These are phyloP conservation scores for Chenopodium berlandieri DNA, from an alignment of 148 eudicot genomes.

Conservation along the genomic window DNA sequence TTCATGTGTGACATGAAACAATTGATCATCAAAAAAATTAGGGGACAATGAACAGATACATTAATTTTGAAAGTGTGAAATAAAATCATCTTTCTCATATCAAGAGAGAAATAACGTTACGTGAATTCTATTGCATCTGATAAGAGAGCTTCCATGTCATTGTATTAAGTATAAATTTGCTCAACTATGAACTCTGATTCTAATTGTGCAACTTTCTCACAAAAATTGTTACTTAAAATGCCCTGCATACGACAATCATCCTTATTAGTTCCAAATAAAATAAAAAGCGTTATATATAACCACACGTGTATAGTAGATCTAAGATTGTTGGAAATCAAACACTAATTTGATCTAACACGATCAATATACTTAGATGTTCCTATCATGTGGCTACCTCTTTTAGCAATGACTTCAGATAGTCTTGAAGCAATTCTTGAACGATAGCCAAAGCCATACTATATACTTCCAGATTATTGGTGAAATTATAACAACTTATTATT, in stretches of 20 bases:
- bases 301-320: neutral
- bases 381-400: conserved; percentile 24
- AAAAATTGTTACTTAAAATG: conserved; percentile 15
- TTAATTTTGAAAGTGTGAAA: neutral
- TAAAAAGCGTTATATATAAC: too few species aligned
- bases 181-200: conserved; percentile 10
- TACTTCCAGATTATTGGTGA: neutral
- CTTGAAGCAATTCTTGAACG: conserved; percentile 24
- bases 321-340: too few species aligned
- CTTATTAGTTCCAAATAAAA: too few species aligned
- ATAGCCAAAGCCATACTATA: conserved; percentile 27
- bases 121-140: conserved; percentile 9
- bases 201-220: conserved; percentile 8
- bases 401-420: conserved; percentile 22
- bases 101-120: conserved; percentile 15
- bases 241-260: conserved; percentile 17
- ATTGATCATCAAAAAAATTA: too few species aligned
- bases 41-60: neutral
- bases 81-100: too few species aligned
- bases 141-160: conserved; percentile 26
- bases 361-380: too few species aligned
- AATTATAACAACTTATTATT: neutral
- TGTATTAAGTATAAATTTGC: conserved; percentile 20
- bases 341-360: too few species aligned
- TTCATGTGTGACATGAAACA: neutral